Evolutionary conservation across 1,139 yeast genomes (phyloP).

Genomic region (Yamadazyma oceani): DNA sequence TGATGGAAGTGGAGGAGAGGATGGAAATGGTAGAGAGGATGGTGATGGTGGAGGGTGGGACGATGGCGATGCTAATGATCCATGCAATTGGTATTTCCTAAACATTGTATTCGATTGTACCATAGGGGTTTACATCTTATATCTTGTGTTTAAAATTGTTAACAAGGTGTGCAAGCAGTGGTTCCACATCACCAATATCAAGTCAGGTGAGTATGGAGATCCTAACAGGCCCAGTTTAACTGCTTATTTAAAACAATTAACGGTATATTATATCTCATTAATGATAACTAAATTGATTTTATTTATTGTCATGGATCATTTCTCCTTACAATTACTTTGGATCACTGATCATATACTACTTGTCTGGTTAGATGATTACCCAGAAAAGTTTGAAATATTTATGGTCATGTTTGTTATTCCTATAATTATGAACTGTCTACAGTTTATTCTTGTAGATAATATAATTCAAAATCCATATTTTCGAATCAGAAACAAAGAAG

Average conservation of each 20-base stretch:
- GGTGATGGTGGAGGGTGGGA: conserved; percentile 13
- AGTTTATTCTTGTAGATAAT: conserved; percentile 82
- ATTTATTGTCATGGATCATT: conserved; percentile 39
- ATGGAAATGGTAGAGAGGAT: conserved; percentile 14
- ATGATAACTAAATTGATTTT: conserved; percentile 62
- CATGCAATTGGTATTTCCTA: conserved; percentile 90
- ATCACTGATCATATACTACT: conserved; percentile 48
- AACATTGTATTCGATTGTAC: conserved; percentile 90
- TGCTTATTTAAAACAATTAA: conserved; percentile 73
- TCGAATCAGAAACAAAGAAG: conserved; percentile 18
- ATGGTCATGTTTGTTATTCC: conserved; percentile 86
- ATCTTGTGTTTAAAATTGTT: conserved; percentile 46
- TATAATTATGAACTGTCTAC: conserved; percentile 78
- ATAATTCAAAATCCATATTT: conserved; percentile 61
- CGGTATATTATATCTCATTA: conserved; percentile 63
- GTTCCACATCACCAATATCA: conserved; percentile 50
- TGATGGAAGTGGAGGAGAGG: conserved; percentile 10
- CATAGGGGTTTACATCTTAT: conserved; percentile 86
- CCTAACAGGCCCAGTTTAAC: conserved; percentile 58
- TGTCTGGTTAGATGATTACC: conserved; percentile 79
- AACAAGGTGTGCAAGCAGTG: conserved; percentile 41
- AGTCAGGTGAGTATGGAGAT: conserved; percentile 82
- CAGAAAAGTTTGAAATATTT: conserved; percentile 74
- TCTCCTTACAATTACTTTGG: conserved; percentile 44
- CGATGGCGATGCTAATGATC: conserved; percentile 40